Evolutionary conservation across 441 rosid species (phyloP).

Genomic region (Gossypium lobatum): DNA sequence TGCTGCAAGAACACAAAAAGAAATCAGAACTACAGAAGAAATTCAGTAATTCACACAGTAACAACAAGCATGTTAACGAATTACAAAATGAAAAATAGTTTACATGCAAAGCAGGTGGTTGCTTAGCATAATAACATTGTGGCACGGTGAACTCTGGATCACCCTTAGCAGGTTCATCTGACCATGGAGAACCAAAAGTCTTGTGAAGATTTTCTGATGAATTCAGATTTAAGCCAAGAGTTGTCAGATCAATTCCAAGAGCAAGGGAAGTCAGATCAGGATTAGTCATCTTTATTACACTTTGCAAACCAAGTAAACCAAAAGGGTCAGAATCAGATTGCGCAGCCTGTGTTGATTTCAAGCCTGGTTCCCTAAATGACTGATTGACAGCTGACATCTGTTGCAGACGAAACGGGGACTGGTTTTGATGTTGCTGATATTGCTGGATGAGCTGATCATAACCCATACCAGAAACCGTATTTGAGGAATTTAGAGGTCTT

Average conservation of each 20-base stretch:
- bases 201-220: conserved; percentile 83
- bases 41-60: neutral
- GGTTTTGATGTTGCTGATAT: conserved; percentile 80
- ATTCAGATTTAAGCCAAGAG: conserved; percentile 81
- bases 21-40: neutral
- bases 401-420: conserved; percentile 74
- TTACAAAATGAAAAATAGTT: conserved; percentile 21
- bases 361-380: conserved; percentile 77
- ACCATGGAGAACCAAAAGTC: conserved; percentile 94
- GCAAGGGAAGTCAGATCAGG: conserved; percentile 86
- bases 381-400: conserved; percentile 76
- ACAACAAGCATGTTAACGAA: neutral
- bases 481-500: conserved; percentile 80
- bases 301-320: conserved; percentile 84
- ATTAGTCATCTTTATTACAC: conserved; percentile 71
- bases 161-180: conserved; percentile 87
- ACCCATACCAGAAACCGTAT: conserved; percentile 56
- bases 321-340: conserved; percentile 80
- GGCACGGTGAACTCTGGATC: conserved; percentile 92
- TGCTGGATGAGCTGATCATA: conserved; percentile 81
- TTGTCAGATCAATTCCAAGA: conserved; percentile 90
- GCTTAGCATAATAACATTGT: conserved; percentile 71
- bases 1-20: conserved; percentile 51
- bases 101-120: conserved; percentile 71
- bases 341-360: conserved; percentile 59